A percentile compares a stretch with the other conserved stretches of the same genome.
phyloP scores from a whole-genome alignment of 768 basidiomycete species.

The Neoboletus brunneissimus region DNA sequence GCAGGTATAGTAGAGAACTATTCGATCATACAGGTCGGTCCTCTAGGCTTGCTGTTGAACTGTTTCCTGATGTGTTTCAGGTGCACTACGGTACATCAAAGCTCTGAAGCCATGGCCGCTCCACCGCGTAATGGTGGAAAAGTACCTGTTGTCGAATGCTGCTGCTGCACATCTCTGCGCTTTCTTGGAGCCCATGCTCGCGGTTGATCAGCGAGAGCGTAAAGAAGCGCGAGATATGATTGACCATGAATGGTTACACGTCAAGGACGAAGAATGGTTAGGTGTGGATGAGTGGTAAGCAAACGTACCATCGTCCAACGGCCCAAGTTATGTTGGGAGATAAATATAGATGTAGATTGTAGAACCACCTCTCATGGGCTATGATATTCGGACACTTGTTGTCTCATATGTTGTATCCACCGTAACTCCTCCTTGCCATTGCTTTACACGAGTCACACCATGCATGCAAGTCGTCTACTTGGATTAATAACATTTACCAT shows the following conservation, averaged over 20 bases:
- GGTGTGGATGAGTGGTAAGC: conserved; percentile 33
- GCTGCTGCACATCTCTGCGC: conserved; percentile 59
- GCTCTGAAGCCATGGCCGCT: conserved; percentile 81
- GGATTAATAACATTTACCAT: neutral
- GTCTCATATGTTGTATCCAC: conserved; percentile 9
- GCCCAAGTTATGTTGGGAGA: neutral
- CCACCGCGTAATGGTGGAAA: conserved; percentile 82
- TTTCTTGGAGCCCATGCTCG: conserved; percentile 77
- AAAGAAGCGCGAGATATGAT: conserved; percentile 71
- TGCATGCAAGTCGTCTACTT: conserved; percentile 5
- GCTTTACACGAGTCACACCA: neutral
- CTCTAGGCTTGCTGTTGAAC: neutral
- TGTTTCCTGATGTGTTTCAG: conserved; percentile 33
- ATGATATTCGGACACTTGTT: neutral
- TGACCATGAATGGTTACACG: conserved; percentile 69
- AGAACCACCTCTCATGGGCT: conserved; percentile 6
- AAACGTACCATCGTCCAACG: neutral
- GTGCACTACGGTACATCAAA: conserved; percentile 68
- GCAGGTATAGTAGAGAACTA: conserved; percentile 80
- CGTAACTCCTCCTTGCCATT: neutral
- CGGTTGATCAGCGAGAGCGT: conserved; percentile 64
- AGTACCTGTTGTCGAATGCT: conserved; percentile 66
- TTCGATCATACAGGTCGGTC: conserved; percentile 70
- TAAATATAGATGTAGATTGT: conserved; percentile 10
- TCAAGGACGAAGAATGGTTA: conserved; percentile 32